A percentile compares a stretch with the other conserved stretches of the same genome.
Evolutionary conservation across 2,329 filamentous ascomycete species (phyloP).

Genomic region (Colletotrichum truncatum): DNA sequence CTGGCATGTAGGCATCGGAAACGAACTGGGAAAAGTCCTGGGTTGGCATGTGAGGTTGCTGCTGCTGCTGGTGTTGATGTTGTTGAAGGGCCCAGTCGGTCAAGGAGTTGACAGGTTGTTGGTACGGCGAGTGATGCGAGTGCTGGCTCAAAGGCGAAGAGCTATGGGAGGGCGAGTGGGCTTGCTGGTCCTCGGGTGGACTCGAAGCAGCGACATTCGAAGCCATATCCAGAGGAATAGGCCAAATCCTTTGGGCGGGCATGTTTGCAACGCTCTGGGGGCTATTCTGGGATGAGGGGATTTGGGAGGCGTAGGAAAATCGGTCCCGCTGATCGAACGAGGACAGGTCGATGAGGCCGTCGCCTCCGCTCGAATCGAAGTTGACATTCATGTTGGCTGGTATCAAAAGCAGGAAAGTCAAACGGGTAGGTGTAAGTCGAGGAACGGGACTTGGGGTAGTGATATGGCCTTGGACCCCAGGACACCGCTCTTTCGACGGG

Average conservation of each 20-base stretch:
- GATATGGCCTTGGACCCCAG: slow-evolving; percentile 39
- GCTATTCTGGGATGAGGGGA: slow-evolving; percentile 36
- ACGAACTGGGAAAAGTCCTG: slow-evolving; percentile 63
- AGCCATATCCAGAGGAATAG: slow-evolving; percentile 63
- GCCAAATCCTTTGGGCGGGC: slow-evolving; percentile 55
- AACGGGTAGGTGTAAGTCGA: slow-evolving; percentile 39
- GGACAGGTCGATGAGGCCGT: slow-evolving; percentile 69
- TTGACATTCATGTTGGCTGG: slow-evolving; percentile 62
- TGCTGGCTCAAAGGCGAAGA: slow-evolving; percentile 60
- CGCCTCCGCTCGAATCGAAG: slow-evolving; percentile 65
- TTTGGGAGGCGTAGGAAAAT: slow-evolving; percentile 59
- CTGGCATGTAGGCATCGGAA: slow-evolving; percentile 56
- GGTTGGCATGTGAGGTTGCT: slow-evolving; percentile 44
- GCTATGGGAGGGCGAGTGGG: slow-evolving; percentile 54
- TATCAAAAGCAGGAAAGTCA: slow-evolving; percentile 37
- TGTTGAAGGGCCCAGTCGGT: slow-evolving; percentile 71
- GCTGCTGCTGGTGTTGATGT: slow-evolving; percentile 54
- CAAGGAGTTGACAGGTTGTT: slow-evolving; percentile 59
- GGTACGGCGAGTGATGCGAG: slow-evolving; percentile 63
- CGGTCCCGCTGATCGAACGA: slow-evolving; percentile 66
- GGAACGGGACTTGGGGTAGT: slow-evolving; percentile 29
- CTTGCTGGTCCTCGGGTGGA: slow-evolving; percentile 57
- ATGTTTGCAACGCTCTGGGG: slow-evolving; percentile 35
- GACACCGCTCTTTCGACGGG: slow-evolving; percentile 54
- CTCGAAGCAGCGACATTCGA: slow-evolving; percentile 54